phyloP scores from a whole-genome alignment of 352 stramenopile genomes.

The Saprolegnia diclina region DNA sequence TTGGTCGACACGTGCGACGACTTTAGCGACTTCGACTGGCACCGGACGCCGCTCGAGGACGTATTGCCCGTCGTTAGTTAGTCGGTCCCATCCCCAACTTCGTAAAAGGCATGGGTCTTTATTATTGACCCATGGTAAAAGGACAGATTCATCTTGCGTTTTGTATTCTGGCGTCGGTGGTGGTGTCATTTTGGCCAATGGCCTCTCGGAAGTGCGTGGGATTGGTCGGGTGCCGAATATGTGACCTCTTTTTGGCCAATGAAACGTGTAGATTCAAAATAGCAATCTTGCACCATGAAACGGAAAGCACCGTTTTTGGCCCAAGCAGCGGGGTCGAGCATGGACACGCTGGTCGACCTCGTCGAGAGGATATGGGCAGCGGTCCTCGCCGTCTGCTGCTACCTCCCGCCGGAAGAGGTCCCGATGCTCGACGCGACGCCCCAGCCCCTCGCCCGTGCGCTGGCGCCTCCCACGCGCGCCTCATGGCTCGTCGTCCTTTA shows the following conservation, averaged over 20 bases:
- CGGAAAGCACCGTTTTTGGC: constrained; percentile 4
- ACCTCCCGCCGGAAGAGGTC: not conserved
- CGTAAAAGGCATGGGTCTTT: too few species aligned
- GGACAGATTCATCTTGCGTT: too few species aligned
- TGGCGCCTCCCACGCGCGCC: not conserved
- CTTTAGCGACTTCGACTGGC: constrained; percentile 24
- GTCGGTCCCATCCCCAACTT: too few species aligned
- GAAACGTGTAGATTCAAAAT: not conserved
- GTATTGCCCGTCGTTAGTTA: not conserved
- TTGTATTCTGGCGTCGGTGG: too few species aligned
- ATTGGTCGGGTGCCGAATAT: too few species aligned
- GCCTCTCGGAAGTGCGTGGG: too few species aligned
- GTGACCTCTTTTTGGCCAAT: too few species aligned
- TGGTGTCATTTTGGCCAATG: too few species aligned
- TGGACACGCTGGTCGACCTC: not conserved
- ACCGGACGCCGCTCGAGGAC: not conserved
- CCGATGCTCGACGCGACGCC: not conserved
- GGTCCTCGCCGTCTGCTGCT: not conserved
- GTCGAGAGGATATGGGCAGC: not conserved
- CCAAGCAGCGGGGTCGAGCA: not conserved
- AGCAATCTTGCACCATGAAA: constrained; percentile 10
- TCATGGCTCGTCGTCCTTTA: not conserved
- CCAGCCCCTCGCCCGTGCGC: not conserved
- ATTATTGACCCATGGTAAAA: too few species aligned
- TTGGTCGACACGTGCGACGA: not conserved